A percentile compares a stretch with the other conserved stretches of the same genome.
Conservation (phyloP, 345 rosid species). For the Populus ilicifolia region DNA sequence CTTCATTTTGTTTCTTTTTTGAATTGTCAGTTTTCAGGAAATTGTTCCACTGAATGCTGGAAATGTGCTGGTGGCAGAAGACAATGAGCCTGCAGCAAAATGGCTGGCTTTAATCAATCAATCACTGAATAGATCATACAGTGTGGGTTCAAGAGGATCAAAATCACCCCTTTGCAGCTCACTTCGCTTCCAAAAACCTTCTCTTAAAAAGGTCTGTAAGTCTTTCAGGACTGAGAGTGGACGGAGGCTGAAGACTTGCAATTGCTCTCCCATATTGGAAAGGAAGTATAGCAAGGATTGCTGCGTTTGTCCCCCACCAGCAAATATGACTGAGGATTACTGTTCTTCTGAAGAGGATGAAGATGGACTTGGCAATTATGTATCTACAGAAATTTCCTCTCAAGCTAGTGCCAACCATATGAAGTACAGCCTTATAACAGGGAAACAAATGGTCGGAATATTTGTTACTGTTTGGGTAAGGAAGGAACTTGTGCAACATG, state of each 20-base stretch:
- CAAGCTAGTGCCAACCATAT: conserved; percentile 29
- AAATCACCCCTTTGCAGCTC: conserved; percentile 46
- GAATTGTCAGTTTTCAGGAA: conserved; percentile 76
- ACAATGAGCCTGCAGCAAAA: conserved; percentile 87
- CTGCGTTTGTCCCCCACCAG: conserved; percentile 65
- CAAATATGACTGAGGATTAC: conserved; percentile 43
- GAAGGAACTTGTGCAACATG: conserved; percentile 71
- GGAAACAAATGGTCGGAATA: conserved; percentile 97
- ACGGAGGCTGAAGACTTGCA: conserved; percentile 77
- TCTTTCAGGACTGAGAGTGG: conserved; percentile 69
- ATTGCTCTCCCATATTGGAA: conserved; percentile 52
- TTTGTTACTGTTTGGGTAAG: conserved; percentile 86
- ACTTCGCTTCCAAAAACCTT: conserved; percentile 72
- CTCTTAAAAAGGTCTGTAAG: conserved; percentile 72
- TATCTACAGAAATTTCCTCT: conserved; percentile 29
- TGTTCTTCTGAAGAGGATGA: conserved; percentile 68
- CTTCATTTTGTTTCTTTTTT: not conserved
- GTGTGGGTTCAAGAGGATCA: conserved; percentile 23
- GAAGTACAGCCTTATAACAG: conserved; percentile 73
- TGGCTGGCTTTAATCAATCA: conserved; percentile 76
- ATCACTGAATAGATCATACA: conserved; percentile 58
- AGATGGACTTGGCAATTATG: conserved; percentile 38
- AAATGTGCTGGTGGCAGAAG: conserved; percentile 85
- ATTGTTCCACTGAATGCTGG: conserved; percentile 97
- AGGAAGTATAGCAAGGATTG: conserved; percentile 59